Conservation (phyloP, 1,139 yeast genomes). For the Pneumocystis sp. region DNA sequence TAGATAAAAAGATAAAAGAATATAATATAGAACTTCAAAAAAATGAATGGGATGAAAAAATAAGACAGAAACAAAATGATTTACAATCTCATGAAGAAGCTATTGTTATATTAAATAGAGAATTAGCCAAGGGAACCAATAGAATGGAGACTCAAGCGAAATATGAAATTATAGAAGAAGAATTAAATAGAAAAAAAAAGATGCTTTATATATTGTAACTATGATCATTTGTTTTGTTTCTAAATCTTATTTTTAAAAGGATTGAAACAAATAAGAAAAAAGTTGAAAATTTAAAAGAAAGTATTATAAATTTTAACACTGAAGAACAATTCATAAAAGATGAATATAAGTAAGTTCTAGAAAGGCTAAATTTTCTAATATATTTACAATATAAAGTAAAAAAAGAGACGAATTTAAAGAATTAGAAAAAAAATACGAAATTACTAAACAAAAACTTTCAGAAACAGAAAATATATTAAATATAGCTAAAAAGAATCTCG, state of each 20-base stretch:
- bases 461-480: not conserved
- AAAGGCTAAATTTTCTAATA: not conserved
- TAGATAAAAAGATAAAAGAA: constrained; percentile 13
- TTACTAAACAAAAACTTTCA: not conserved
- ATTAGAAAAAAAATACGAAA: constrained; percentile 1
- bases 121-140: constrained; percentile 26
- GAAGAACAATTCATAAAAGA: not conserved
- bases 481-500: not conserved
- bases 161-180: constrained; percentile 12
- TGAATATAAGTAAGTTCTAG: not conserved
- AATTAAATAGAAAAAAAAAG: constrained; percentile 6
- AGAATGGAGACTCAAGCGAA: constrained; percentile 16
- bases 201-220: constrained; percentile 4
- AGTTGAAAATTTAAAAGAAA: not conserved
- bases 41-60: constrained; percentile 8
- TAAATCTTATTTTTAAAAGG: not conserved
- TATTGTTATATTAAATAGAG: constrained; percentile 33
- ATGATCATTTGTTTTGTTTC: not conserved
- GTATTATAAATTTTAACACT: not conserved
- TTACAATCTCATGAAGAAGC: constrained; percentile 26
- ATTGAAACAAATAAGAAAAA: not conserved
- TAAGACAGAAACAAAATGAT: constrained; percentile 17
- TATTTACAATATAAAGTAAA: not conserved
- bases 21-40: constrained; percentile 9
- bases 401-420: not conserved